These are phyloP conservation scores for Debaryomyces robertsiae DNA, from an alignment of 1,139 yeast species.

Conservation along the genomic window DNA sequence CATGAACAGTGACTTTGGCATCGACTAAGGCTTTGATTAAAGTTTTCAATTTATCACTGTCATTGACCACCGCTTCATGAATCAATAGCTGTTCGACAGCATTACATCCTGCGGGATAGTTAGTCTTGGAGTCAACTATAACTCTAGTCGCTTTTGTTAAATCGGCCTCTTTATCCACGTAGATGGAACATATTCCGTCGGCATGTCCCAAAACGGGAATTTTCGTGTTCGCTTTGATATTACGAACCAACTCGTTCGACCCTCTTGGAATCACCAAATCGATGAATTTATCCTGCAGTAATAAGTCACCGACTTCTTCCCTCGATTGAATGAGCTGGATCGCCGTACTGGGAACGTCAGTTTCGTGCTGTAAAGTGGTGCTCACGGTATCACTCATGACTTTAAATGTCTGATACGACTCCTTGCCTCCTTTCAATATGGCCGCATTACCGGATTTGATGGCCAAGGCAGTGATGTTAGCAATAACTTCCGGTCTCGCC, in stretches of 20 bases:
- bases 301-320: conserved; percentile 82
- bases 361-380: conserved; percentile 54
- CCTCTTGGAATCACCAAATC: conserved; percentile 98
- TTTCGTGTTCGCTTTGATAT: conserved; percentile 82
- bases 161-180: conserved; percentile 76
- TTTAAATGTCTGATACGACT: conserved; percentile 79
- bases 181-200: conserved; percentile 93
- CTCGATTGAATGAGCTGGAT: conserved; percentile 87
- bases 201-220: conserved; percentile 99
- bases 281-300: conserved; percentile 84
- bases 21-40: conserved; percentile 53
- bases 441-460: conserved; percentile 96
- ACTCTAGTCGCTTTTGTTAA: conserved; percentile 72
- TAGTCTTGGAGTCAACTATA: conserved; percentile 84
- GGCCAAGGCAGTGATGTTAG: conserved; percentile 93
- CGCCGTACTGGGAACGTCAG: conserved; percentile 76
- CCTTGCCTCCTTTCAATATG: conserved; percentile 96
- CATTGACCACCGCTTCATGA: conserved; percentile 51
- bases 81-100: conserved; percentile 88
- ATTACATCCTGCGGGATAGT: conserved; percentile 98
- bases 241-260: conserved; percentile 84
- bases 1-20: conserved; percentile 75
- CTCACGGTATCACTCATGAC: conserved; percentile 77
- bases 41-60: conserved; percentile 38
- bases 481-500: conserved; percentile 97